Evolutionary conservation across 805 yeast species (phyloP).

Genomic region (Sugiyamaella smithiae): DNA sequence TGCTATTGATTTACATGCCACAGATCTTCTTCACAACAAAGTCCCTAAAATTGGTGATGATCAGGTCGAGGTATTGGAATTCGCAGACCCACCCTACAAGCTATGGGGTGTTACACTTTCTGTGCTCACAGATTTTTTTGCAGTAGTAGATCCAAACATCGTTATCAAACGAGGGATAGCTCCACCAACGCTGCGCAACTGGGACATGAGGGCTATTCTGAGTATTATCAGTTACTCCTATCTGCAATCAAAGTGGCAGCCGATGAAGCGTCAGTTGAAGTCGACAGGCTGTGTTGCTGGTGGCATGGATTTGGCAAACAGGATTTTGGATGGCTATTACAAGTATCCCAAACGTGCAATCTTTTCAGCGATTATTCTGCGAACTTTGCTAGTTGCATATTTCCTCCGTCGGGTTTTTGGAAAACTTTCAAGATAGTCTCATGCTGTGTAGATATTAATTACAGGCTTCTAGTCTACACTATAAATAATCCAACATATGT

Average conservation of each 20-base stretch:
- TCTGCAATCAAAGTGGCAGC: neutral
- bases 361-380: slow-evolving; percentile 10
- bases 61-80: neutral
- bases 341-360: slow-evolving; percentile 25
- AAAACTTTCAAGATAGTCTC: neutral
- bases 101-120: slow-evolving; percentile 41
- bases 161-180: slow-evolving; percentile 7
- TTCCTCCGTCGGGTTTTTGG: neutral
- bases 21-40: slow-evolving; percentile 7
- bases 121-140: slow-evolving; percentile 33
- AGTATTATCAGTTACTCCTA: slow-evolving; percentile 6
- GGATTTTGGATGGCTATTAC: slow-evolving; percentile 28
- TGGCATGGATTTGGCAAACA: slow-evolving; percentile 25
- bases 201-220: slow-evolving; percentile 28
- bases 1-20: slow-evolving; percentile 28
- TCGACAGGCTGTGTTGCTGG: slow-evolving; percentile 15
- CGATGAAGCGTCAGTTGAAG: slow-evolving; percentile 3
- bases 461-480: too few species aligned
- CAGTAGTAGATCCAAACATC: slow-evolving; percentile 24
- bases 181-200: slow-evolving; percentile 27
- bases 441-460: too few species aligned
- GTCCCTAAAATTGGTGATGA: slow-evolving; percentile 3
- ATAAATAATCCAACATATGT: too few species aligned
- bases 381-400: slow-evolving; percentile 1
- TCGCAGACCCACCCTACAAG: slow-evolving; percentile 28